phyloP scores from a whole-genome alignment of 2,329 filamentous ascomycete species.

The Aspergillus caelatus region DNA sequence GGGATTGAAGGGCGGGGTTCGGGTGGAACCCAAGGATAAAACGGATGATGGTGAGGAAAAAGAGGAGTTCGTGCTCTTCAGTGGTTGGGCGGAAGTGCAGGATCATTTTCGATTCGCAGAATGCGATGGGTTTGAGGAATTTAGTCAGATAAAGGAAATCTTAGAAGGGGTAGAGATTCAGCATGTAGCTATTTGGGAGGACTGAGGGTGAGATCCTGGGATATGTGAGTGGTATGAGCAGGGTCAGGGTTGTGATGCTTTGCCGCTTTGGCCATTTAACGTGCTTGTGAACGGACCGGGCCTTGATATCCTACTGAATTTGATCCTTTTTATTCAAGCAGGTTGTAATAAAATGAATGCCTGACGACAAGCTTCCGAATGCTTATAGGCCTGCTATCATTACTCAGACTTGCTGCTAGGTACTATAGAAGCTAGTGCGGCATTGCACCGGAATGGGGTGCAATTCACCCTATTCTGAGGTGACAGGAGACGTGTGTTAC shows the following conservation, averaged over 20 bases:
- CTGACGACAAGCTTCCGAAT: too few relatives aligned
- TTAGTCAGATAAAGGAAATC: conserved; percentile 24
- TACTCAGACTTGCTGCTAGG: too few relatives aligned
- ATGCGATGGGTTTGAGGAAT: conserved; percentile 35
- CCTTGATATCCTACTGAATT: too few relatives aligned
- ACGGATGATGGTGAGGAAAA: conserved; percentile 24
- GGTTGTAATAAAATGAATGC: too few relatives aligned
- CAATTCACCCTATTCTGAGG: too few relatives aligned
- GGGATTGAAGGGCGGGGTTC: conserved; percentile 41
- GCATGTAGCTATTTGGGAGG: conserved; percentile 19
- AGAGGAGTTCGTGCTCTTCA: conserved; percentile 49
- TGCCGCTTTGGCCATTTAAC: too few relatives aligned
- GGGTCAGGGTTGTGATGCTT: neutral
- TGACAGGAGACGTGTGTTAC: too few relatives aligned
- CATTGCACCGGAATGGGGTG: too few relatives aligned
- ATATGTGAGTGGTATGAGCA: neutral
- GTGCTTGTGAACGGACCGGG: too few relatives aligned
- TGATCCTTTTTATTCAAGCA: too few relatives aligned
- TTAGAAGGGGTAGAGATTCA: conserved; percentile 31
- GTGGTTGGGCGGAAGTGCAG: conserved; percentile 40
- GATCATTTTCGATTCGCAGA: conserved; percentile 39
- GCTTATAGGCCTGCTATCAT: too few relatives aligned
- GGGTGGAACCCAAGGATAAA: conserved; percentile 36
- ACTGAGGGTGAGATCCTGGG: neutral
- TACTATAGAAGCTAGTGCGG: too few relatives aligned